Base-by-base conservation (phyloP, 2,329 filamentous ascomycete genomes). In the Fusarium equiseti region DNA sequence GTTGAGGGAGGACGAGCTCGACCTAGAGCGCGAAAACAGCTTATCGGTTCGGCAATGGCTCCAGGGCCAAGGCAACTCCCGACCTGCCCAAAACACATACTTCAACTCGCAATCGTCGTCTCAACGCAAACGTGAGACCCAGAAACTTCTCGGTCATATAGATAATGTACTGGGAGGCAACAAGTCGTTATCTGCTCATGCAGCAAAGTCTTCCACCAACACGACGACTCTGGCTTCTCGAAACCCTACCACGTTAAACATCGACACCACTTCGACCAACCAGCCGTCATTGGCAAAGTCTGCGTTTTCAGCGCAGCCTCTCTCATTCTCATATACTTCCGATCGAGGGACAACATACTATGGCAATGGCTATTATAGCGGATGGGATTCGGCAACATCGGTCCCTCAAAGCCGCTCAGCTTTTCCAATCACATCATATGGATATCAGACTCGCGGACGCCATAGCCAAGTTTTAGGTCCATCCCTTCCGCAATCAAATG, bases 71-170 rank as follows among this genome's bases (percentile, higher is more conserved):
- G 40, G 40, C 11, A 71, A 68, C 40, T 71, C 68, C 43, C 68
- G 56, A 35, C 68, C 68, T 26, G 55, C 56, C 18, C 60, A 26
- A 43, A 44, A 56, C 20, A 69, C 50, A 16, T 58, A 66, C 29
- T 48, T 71, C 56, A 72, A 54, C 46, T 72, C 60, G 13, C 52
- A 45, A 20, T 55, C 68, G n/a, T 50, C 65, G 20, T 43, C 51
- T 20, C 44, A 46, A 22, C 64, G 68, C 12, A 59, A 70, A 29
- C 64, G 54, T 18, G 45, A 44, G 24, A 62, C 46, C 18, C 42
- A 62, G 20, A 48, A 59, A n/a, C 26, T 71, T 22, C 32, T 71
- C 26, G 68, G 31, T 35, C 53, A 31, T 45, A 45, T 71, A 32
- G 64, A 71, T 27, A 53, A 66, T 61, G 45, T 69, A 12, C 35